Percentiles rank a stretch among this genome's conserved stretches.
Evolutionary conservation across 306 rosid genomes (phyloP).

Genomic region (Cucumis hystrix): DNA sequence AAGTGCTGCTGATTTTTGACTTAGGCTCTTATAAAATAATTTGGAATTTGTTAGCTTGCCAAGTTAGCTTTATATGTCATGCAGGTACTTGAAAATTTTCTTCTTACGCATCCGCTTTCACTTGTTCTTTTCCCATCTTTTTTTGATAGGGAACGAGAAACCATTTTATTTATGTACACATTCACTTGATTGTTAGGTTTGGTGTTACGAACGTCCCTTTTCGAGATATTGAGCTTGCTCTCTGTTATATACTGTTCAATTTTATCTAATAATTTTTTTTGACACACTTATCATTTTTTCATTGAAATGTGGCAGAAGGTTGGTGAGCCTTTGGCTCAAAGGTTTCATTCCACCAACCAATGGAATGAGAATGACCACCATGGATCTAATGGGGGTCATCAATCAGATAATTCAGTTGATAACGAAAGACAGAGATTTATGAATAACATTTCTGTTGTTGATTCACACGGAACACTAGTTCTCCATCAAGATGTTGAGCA

Average conservation of each 20-base stretch:
- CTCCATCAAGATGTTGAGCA: constrained; percentile 18
- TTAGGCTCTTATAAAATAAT: not conserved
- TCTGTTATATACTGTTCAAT: not conserved
- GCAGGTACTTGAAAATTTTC: not conserved
- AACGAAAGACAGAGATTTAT: constrained; percentile 21
- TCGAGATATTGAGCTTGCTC: not conserved
- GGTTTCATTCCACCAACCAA: constrained; percentile 20
- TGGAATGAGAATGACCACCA: constrained; percentile 32
- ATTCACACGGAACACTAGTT: constrained; percentile 23
- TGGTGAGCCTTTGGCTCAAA: constrained; percentile 30
- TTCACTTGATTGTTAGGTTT: not conserved
- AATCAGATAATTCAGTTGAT: constrained; percentile 20
- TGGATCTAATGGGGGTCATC: constrained; percentile 38
- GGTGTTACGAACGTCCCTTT: not conserved
- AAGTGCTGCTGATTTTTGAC: not conserved
- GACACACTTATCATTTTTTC: not conserved
- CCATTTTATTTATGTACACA: not conserved
- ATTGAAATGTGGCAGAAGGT: constrained; percentile 36
- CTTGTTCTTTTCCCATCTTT: not conserved
- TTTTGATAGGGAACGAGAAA: not conserved
- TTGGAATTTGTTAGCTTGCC: not conserved
- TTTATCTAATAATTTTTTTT: not conserved
- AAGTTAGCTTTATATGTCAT: not conserved
- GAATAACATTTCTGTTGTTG: constrained; percentile 13
- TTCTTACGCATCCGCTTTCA: not conserved